Conservation (phyloP, 129 eudicot species). For the Logfia minima region DNA sequence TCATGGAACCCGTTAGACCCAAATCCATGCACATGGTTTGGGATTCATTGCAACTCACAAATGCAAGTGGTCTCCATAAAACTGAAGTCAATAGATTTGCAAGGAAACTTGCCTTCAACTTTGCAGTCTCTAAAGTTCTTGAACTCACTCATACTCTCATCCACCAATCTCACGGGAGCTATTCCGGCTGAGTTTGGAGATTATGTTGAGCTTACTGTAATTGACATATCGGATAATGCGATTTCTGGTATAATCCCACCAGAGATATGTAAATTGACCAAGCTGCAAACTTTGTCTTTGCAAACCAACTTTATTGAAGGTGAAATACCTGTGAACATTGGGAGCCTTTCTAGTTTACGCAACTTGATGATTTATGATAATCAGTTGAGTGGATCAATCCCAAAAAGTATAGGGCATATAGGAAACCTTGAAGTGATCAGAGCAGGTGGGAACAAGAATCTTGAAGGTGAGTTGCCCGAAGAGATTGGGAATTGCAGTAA, state of each 20-base stretch:
- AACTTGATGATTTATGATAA: constrained; percentile 64
- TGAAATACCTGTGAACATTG: constrained; percentile 63
- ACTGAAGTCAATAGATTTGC: constrained; percentile 56
- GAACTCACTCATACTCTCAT: constrained; percentile 52
- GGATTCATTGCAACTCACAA: constrained; percentile 63
- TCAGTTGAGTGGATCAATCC: constrained; percentile 77
- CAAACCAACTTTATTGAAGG: constrained; percentile 68
- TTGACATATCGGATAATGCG: constrained; percentile 72
- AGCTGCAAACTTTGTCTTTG: constrained; percentile 46
- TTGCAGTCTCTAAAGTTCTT: constrained; percentile 54
- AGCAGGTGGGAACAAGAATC: constrained; percentile 91
- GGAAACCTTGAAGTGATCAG: constrained; percentile 60
- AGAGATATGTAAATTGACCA: constrained; percentile 58
- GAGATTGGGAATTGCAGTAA: constrained; percentile 85
- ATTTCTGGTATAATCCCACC: constrained; percentile 66
- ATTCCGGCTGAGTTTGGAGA: constrained; percentile 84
- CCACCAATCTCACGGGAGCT: constrained; percentile 72
- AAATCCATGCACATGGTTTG: constrained; percentile 79
- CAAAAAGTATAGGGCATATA: constrained; percentile 63
- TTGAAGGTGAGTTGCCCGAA: constrained; percentile 68
- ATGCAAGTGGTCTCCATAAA: constrained; percentile 44
- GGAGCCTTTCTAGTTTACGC: constrained; percentile 52
- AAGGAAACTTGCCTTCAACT: constrained; percentile 75
- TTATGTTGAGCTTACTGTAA: constrained; percentile 45
- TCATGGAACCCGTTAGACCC: constrained; percentile 68